Conservation (phyloP, 768 basidiomycete genomes). For the Naganishia kalamii region DNA sequence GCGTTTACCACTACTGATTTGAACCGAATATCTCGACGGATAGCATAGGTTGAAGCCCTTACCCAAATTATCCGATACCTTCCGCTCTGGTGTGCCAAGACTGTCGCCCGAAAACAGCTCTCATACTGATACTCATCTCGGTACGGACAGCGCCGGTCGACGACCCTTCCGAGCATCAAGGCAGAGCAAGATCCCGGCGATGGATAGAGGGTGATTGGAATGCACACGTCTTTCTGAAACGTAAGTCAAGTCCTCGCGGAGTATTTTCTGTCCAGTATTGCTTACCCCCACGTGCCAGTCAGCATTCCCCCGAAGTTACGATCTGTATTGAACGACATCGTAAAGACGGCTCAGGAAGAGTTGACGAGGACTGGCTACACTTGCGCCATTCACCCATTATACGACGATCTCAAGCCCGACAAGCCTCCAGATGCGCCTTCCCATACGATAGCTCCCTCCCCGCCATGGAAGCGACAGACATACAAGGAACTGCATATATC, state of each 20-base stretch:
- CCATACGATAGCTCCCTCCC: slow-evolving; percentile 2
- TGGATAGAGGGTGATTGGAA: slow-evolving; percentile 83
- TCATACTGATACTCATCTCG: no score
- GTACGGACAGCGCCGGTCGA: slow-evolving; percentile 55
- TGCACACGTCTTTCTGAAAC: slow-evolving; percentile 67
- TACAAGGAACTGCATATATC: slow-evolving; percentile 68
- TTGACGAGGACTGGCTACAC: slow-evolving; percentile 47
- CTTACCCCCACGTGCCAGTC: slow-evolving; percentile 41
- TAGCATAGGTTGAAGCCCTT: slow-evolving; percentile 5
- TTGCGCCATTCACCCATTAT: slow-evolving; percentile 32
- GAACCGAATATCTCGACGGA: background rate
- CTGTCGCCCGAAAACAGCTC: background rate
- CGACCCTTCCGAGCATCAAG: slow-evolving; percentile 75
- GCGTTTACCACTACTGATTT: background rate
- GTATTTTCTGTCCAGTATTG: background rate
- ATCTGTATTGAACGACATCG: slow-evolving; percentile 51
- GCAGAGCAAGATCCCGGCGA: slow-evolving; percentile 65
- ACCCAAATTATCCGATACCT: background rate
- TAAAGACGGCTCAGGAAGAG: slow-evolving; percentile 50
- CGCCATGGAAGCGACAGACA: slow-evolving; percentile 25
- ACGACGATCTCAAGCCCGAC: slow-evolving; percentile 47
- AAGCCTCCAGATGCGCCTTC: slow-evolving; percentile 28
- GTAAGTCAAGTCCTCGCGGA: slow-evolving; percentile 43
- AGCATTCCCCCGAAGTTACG: slow-evolving; percentile 49
- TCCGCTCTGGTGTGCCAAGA: background rate